phyloP scores from a whole-genome alignment of 2,329 filamentous ascomycete genomes.

The Neofusicoccum umdonicola region DNA sequence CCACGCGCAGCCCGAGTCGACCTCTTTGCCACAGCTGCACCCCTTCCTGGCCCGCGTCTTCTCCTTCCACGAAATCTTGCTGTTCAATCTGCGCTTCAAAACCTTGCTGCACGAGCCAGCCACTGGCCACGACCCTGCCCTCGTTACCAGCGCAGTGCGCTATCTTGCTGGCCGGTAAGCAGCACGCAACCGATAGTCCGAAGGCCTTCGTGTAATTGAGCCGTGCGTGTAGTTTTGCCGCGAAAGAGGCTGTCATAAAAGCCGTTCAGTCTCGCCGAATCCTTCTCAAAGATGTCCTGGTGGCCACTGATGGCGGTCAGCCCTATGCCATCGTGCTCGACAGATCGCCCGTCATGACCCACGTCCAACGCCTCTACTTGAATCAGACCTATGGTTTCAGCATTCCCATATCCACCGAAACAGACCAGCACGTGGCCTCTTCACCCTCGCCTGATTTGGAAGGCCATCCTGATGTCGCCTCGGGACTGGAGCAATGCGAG shows the following conservation, averaged over 20 bases:
- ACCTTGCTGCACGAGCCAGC: background rate
- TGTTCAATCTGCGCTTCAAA: background rate
- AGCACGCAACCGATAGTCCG: background rate
- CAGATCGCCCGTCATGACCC: constrained; percentile 6
- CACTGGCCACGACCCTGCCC: background rate
- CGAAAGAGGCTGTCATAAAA: constrained; percentile 53
- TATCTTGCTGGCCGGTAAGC: constrained; percentile 38
- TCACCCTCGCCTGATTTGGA: background rate
- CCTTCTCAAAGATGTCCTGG: constrained; percentile 2
- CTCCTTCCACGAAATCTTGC: constrained; percentile 11
- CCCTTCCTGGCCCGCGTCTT: background rate
- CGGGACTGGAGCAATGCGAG: constrained; percentile 23
- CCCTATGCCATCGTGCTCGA: constrained; percentile 21
- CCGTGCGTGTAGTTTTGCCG: constrained; percentile 40
- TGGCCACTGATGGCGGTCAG: background rate
- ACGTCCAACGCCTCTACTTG: constrained; percentile 30
- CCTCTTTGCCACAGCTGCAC: background rate
- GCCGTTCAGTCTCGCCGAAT: constrained; percentile 25
- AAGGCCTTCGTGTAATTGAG: background rate
- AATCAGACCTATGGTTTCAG: background rate
- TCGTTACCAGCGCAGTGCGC: constrained; percentile 12
- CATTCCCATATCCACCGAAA: background rate
- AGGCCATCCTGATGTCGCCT: background rate
- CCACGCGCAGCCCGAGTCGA: background rate
- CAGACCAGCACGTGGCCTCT: background rate